Percentiles rank a stretch among this genome's conserved stretches.
Conservation (phyloP, 371 early-diverging fungal genomes). For the Capillidium heterosporum region DNA sequence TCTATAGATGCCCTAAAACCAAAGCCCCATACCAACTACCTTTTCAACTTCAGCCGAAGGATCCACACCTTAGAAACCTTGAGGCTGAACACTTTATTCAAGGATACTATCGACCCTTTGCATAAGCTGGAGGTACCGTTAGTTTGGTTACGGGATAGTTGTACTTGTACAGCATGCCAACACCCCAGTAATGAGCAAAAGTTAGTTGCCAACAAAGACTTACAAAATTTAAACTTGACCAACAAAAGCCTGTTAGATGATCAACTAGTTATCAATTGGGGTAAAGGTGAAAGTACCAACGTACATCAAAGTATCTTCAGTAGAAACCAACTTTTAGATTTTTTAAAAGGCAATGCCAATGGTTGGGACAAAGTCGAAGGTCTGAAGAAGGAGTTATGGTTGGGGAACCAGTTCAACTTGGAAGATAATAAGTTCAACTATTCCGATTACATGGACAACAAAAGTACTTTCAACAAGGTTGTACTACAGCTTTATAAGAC, state of each 20-base stretch:
- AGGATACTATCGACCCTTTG: too few relatives aligned
- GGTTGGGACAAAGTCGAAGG: constrained; percentile 11
- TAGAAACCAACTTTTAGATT: constrained; percentile 13
- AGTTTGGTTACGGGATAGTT: constrained; percentile 70
- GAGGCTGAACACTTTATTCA: too few relatives aligned
- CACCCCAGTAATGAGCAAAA: constrained; percentile 64
- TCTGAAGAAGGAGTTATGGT: constrained; percentile 15
- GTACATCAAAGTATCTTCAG: constrained; percentile 24
- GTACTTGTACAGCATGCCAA: constrained; percentile 48
- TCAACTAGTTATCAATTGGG: constrained; percentile 20
- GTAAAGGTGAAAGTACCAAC: constrained; percentile 18
- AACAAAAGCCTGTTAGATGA: constrained; percentile 11
- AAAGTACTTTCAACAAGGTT: constrained; percentile 26
- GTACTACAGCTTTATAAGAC: constrained; percentile 38
- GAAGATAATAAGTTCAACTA: constrained; percentile 34
- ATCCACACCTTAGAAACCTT: too few relatives aligned
- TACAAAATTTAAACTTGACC: constrained; percentile 26
- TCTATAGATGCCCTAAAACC: too few relatives aligned
- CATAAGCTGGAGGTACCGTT: too few relatives aligned
- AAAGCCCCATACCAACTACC: too few relatives aligned
- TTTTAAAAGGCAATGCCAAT: constrained; percentile 10
- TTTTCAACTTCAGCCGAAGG: too few relatives aligned
- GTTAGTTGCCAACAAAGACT: constrained; percentile 55
- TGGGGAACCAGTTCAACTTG: constrained; percentile 15
- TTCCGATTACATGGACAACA: constrained; percentile 37